Evolutionary conservation across 148 eudicot genomes (phyloP).

Genomic region (Vaccinium darrowii): DNA sequence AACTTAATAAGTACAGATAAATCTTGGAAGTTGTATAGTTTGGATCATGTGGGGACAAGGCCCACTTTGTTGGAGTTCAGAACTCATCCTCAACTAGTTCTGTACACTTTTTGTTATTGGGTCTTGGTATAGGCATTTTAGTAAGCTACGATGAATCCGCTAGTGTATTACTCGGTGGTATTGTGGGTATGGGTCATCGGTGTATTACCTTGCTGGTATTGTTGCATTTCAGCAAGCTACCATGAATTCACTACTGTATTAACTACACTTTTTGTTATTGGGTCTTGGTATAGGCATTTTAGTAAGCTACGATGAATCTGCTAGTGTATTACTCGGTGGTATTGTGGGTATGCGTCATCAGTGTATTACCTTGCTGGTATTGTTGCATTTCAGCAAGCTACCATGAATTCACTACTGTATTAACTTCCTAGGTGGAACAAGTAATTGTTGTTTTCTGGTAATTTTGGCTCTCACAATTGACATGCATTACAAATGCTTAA

Average conservation of each 20-base stretch:
- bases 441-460: not conserved
- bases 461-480: not conserved
- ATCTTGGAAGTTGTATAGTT: not conserved
- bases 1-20: not conserved
- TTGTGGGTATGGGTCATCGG: not conserved
- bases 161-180: too few relatives aligned
- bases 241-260: too few relatives aligned
- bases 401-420: too few relatives aligned
- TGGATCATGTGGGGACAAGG: not conserved
- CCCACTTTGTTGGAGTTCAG: not conserved
- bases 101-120: not conserved
- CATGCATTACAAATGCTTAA: not conserved
- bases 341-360: not conserved
- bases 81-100: not conserved
- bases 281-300: not conserved
- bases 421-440: too few relatives aligned
- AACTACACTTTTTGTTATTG: not conserved
- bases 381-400: not conserved
- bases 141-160: not conserved
- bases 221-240: too few relatives aligned
- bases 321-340: too few relatives aligned
- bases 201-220: not conserved
- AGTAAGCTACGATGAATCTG: not conserved
- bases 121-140: not conserved
- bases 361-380: not conserved